phyloP scores from a whole-genome alignment of 257 asterid genomes.

The Solanum dulcamara region DNA sequence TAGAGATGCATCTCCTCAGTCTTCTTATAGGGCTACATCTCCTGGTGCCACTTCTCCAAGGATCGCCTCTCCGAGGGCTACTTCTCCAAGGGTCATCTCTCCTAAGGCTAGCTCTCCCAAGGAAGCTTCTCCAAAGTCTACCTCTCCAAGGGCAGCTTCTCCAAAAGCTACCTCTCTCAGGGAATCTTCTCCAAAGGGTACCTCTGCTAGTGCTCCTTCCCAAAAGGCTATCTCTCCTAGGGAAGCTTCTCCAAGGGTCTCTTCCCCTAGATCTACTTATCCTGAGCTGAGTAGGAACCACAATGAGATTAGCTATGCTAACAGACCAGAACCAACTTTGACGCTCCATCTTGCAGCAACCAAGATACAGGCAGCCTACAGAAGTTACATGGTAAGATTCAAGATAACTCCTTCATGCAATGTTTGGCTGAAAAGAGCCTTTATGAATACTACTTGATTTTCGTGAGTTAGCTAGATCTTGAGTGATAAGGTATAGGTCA shows the following conservation, averaged over 20 bases:
- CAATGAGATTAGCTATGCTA: neutral
- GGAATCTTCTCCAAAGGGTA: neutral
- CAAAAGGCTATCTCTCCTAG: neutral
- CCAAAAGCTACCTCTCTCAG: neutral
- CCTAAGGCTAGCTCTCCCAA: neutral
- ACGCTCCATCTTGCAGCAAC: constrained; percentile 52
- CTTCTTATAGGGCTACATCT: constrained; percentile 22
- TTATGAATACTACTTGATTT: neutral
- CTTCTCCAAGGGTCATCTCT: constrained; percentile 22
- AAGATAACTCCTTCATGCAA: neutral
- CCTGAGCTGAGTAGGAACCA: neutral
- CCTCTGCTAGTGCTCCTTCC: neutral
- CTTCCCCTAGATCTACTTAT: neutral
- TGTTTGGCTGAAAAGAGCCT: neutral
- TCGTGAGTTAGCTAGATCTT: neutral
- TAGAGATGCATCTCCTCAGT: constrained; percentile 26
- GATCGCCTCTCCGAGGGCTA: constrained; percentile 15
- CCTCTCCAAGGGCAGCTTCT: neutral
- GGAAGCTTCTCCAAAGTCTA: neutral
- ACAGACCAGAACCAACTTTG: constrained; percentile 36
- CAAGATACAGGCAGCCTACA: constrained; percentile 70
- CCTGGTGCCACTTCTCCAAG: constrained; percentile 16
- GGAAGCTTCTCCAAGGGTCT: neutral
- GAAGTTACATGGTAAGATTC: constrained; percentile 69
- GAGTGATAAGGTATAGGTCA: neutral